Evolutionary conservation across 192 early-diverging fungal genomes (phyloP).

Genomic region (Backusella morwellensis): DNA sequence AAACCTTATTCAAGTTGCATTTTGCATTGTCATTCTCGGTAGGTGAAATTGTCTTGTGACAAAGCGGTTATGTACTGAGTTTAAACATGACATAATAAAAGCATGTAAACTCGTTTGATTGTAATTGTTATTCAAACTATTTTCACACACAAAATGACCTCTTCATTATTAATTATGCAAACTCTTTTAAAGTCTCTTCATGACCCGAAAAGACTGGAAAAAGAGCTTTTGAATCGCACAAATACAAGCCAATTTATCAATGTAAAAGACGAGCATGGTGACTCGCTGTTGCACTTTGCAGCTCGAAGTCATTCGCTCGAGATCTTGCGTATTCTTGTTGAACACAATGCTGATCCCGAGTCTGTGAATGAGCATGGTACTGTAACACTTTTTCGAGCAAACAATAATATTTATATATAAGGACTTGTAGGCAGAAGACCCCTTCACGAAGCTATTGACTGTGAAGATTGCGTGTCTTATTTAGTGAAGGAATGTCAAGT

Average conservation of each 20-base stretch:
- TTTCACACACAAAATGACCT: neutral
- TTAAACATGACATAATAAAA: no score
- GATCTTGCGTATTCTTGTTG: constrained; percentile 15
- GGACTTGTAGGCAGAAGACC: constrained; percentile 32
- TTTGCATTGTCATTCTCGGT: no score
- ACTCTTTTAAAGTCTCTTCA: neutral
- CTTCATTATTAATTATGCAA: neutral
- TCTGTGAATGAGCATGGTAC: constrained; percentile 42
- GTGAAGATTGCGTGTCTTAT: constrained; percentile 22
- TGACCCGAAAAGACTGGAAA: neutral
- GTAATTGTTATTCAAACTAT: no score
- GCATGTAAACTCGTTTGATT: no score
- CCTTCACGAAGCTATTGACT: constrained; percentile 41
- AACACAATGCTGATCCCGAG: constrained; percentile 23
- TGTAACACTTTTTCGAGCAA: neutral
- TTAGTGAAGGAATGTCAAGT: constrained; percentile 28
- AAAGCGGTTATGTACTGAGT: no score
- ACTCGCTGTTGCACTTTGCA: constrained; percentile 44
- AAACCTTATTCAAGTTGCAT: no score
- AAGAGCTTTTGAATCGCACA: neutral
- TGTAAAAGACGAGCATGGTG: constrained; percentile 27
- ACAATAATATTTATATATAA: neutral
- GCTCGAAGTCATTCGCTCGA: constrained; percentile 27
- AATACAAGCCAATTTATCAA: constrained; percentile 6
- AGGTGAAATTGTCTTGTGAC: no score